Evolutionary conservation across 352 stramenopile genomes (phyloP).

Genomic region (Peronosclerospora sorghi): DNA sequence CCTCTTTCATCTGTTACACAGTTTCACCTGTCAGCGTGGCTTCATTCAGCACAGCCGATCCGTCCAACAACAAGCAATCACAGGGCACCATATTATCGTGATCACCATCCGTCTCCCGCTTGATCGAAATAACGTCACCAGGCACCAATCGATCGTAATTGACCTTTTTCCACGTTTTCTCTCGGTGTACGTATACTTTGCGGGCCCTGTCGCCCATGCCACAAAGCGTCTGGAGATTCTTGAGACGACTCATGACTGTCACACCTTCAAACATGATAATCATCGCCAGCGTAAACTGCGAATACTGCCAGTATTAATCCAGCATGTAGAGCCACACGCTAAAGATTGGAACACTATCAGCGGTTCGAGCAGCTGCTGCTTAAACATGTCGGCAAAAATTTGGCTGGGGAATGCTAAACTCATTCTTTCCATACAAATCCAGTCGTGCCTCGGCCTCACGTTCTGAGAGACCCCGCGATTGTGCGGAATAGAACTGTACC

Average conservation of each 20-base stretch:
- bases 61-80: constrained; percentile 92
- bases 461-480: constrained; percentile 38
- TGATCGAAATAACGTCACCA: constrained; percentile 90
- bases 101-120: constrained; percentile 71
- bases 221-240: constrained; percentile 91
- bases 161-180: constrained; percentile 74
- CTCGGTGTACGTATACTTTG: constrained; percentile 87
- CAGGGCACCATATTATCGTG: constrained; percentile 87
- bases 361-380: constrained; percentile 94
- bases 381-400: constrained; percentile 93
- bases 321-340: constrained; percentile 97
- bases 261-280: constrained; percentile 97
- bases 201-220: constrained; percentile 86
- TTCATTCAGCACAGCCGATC: constrained; percentile 96
- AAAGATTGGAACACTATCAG: constrained; percentile 99
- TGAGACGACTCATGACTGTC: constrained; percentile 91
- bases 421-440: constrained; percentile 84
- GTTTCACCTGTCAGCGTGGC: constrained; percentile 98
- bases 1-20: constrained; percentile 96
- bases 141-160: constrained; percentile 85
- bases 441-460: constrained; percentile 31
- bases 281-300: constrained; percentile 97
- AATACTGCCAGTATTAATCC: constrained; percentile 99
- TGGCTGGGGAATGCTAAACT: constrained; percentile 91
- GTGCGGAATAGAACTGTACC: constrained; percentile 59